Conservation (phyloP, 2,329 filamentous ascomycete species). For the Xylariaceae sp. region DNA sequence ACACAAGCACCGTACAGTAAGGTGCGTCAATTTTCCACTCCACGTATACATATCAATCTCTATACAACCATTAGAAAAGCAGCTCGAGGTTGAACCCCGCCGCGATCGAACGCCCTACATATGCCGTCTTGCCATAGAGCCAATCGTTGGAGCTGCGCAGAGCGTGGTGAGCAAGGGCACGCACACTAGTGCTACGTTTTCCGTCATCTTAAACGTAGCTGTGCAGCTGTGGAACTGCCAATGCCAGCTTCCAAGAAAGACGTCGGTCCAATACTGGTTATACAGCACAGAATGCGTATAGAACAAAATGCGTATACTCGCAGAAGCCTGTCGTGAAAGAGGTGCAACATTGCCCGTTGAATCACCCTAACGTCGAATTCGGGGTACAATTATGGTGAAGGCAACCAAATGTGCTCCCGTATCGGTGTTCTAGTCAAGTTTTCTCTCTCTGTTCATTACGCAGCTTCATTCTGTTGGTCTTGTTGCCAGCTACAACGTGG, state of each 20-base stretch:
- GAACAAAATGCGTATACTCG: neutral
- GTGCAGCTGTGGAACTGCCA: neutral
- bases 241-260: neutral
- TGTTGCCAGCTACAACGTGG: constrained; percentile 14
- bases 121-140: neutral
- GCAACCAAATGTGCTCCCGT: neutral
- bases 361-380: neutral
- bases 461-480: constrained; percentile 8
- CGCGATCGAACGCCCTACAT: neutral
- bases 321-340: neutral
- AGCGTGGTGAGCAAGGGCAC: neutral
- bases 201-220: neutral
- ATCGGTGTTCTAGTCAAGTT: neutral
- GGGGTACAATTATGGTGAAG: neutral
- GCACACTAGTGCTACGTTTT: neutral
- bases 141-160: neutral
- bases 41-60: neutral
- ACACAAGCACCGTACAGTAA: neutral
- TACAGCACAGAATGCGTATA: neutral
- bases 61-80: neutral
- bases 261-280: neutral
- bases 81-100: neutral
- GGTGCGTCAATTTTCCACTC: neutral
- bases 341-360: neutral
- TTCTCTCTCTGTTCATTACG: too few relatives aligned